These are phyloP conservation scores for Pichia phayaonensis DNA, from an alignment of 805 yeast genomes.

Conservation along the genomic window DNA sequence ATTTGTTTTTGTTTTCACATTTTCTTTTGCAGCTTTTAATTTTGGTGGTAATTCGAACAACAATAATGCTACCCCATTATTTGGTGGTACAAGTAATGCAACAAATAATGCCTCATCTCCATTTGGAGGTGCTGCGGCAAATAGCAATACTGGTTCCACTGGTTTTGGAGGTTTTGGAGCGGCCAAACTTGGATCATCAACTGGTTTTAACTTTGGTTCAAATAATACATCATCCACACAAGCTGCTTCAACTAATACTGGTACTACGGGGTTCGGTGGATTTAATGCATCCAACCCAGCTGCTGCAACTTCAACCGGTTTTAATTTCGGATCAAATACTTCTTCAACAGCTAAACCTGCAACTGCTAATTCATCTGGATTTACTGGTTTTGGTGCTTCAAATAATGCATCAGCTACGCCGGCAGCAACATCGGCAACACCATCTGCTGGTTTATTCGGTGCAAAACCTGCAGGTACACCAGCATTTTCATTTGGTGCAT, in stretches of 20 bases:
- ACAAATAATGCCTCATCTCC: background rate
- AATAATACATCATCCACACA: background rate
- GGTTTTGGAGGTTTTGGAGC: constrained; percentile 1
- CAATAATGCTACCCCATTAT: background rate
- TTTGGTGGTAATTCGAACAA: constrained; percentile 3
- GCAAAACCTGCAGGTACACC: background rate
- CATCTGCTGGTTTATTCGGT: background rate
- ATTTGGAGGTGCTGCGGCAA: background rate
- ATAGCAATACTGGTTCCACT: background rate
- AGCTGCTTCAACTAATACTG: background rate
- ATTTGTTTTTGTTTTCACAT: background rate
- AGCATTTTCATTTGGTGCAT: background rate
- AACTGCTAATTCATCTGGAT: background rate
- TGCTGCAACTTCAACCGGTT: constrained; percentile 5
- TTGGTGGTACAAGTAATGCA: background rate
- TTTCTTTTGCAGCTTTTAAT: background rate
- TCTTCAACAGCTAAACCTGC: background rate
- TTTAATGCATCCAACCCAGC: background rate
- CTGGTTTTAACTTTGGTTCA: background rate
- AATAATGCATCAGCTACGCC: constrained; percentile 2
- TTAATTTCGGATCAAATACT: constrained; percentile 1
- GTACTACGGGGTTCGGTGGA: constrained; percentile 6
- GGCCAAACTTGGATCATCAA: background rate
- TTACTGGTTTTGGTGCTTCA: constrained; percentile 1
- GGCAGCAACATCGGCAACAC: constrained; percentile 13